Conservation (phyloP, 2,329 filamentous ascomycete species). For the Fusarium bulbicola region DNA sequence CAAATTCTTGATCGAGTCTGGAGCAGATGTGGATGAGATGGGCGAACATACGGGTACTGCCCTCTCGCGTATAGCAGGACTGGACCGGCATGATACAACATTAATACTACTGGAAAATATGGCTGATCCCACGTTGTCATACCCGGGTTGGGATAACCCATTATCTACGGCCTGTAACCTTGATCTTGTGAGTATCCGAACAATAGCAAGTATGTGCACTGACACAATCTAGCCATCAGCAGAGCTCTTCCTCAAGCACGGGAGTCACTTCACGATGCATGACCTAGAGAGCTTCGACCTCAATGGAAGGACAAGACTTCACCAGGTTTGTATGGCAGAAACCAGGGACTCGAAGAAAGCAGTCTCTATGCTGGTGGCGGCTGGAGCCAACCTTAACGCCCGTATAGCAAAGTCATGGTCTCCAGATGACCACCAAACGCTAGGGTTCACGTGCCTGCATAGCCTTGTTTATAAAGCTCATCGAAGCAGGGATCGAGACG, state of each 20-base stretch:
- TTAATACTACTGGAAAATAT: slow-evolving; percentile 14
- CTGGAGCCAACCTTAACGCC: background rate
- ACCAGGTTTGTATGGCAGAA: slow-evolving; percentile 8
- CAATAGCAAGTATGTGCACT: rapidly evolving
- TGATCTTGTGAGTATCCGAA: background rate
- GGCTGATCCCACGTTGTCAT: slow-evolving; percentile 11
- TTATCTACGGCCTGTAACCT: background rate
- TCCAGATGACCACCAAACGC: slow-evolving; percentile 2
- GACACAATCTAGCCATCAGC: background rate
- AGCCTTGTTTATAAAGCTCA: slow-evolving; percentile 3
- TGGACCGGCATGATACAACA: background rate
- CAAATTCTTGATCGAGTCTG: slow-evolving; percentile 22
- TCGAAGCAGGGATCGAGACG: background rate
- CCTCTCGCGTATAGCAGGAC: slow-evolving; percentile 1
- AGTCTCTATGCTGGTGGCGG: background rate
- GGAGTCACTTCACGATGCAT: background rate
- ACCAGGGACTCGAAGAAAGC: background rate
- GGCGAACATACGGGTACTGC: slow-evolving; percentile 5
- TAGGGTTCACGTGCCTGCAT: slow-evolving; percentile 1
- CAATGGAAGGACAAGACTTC: slow-evolving; percentile 4
- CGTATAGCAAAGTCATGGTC: background rate
- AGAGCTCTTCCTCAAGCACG: slow-evolving; percentile 1
- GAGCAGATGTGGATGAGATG: slow-evolving; percentile 26
- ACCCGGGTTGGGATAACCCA: slow-evolving; percentile 10
- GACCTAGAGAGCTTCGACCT: slow-evolving; percentile 11